A percentile compares a stretch with the other conserved stretches of the same genome.
phyloP scores from a whole-genome alignment of 257 asterid genomes.

The Galeopsis tetrahit region DNA sequence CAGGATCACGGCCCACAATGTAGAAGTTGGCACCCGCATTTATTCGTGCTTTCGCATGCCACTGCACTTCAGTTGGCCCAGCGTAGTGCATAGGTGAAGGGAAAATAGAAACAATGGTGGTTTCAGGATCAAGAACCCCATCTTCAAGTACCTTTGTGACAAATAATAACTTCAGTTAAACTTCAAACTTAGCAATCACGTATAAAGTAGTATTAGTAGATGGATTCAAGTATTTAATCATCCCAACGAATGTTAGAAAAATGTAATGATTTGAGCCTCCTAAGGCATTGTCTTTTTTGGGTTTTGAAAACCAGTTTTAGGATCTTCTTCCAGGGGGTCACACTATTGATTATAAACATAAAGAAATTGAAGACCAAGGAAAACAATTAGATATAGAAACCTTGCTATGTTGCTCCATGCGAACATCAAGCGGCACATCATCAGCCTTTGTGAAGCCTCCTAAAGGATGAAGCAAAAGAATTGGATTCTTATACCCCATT shows the following conservation, averaged over 20 bases:
- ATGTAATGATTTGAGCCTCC: too few species aligned
- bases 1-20: constrained; percentile 92
- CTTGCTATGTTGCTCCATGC: constrained; percentile 95
- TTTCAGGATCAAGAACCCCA: constrained; percentile 46
- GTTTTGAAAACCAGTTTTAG: too few species aligned
- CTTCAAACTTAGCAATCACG: background rate
- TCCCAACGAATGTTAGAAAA: constrained; percentile 9
- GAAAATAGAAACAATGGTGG: constrained; percentile 79
- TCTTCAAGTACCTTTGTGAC: constrained; percentile 78
- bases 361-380: background rate
- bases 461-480: constrained; percentile 87
- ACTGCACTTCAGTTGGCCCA: constrained; percentile 62
- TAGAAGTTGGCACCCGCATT: constrained; percentile 92
- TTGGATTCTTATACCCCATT: constrained; percentile 81
- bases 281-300: too few species aligned
- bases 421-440: constrained; percentile 84
- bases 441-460: constrained; percentile 90
- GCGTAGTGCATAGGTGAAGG: constrained; percentile 56
- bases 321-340: too few species aligned
- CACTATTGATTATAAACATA: too few species aligned
- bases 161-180: constrained; percentile 14
- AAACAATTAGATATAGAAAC: constrained; percentile 38
- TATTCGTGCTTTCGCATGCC: constrained; percentile 93
- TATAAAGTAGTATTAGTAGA: background rate
- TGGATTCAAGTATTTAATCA: background rate